Evolutionary conservation across 164 flowering plant species (phyloP).

Genomic region (Nymphaea thermarum): DNA sequence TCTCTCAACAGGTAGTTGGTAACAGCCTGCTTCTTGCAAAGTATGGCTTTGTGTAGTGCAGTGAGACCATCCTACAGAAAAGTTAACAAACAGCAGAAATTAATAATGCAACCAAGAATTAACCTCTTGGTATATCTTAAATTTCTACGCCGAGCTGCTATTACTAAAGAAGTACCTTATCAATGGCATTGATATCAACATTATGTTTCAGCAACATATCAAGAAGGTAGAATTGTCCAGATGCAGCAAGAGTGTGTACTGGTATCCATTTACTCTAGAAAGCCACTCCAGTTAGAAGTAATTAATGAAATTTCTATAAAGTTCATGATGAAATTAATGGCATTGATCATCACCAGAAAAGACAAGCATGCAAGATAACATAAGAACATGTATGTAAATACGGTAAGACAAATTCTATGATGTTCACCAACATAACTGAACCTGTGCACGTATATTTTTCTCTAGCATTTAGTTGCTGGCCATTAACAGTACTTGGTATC

Average conservation of each 20-base stretch:
- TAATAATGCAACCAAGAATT: no score
- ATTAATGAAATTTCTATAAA: neutral
- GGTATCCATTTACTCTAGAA: constrained; percentile 82
- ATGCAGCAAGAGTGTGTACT: constrained; percentile 77
- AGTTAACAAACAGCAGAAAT: neutral
- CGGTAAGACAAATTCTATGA: no score
- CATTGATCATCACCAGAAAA: neutral
- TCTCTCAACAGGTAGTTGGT: constrained; percentile 79
- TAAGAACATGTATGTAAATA: no score
- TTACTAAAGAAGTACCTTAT: constrained; percentile 38
- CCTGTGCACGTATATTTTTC: no score
- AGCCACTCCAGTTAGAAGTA: constrained; percentile 6
- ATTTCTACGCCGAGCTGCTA: no score
- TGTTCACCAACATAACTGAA: no score
- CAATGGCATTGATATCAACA: constrained; percentile 66
- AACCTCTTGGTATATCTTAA: no score
- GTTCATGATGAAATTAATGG: no score
- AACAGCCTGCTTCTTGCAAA: constrained; percentile 77
- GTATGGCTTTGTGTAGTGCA: constrained; percentile 82
- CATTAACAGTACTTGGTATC: no score
- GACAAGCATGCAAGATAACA: no score
- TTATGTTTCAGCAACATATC: constrained; percentile 63
- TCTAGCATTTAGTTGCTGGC: no score
- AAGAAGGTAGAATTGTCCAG: constrained; percentile 75
- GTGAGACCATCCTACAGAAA: constrained; percentile 59